Conservation (phyloP, 176 grass and related monocot species). For the Bolboschoenus planiculmis region DNA sequence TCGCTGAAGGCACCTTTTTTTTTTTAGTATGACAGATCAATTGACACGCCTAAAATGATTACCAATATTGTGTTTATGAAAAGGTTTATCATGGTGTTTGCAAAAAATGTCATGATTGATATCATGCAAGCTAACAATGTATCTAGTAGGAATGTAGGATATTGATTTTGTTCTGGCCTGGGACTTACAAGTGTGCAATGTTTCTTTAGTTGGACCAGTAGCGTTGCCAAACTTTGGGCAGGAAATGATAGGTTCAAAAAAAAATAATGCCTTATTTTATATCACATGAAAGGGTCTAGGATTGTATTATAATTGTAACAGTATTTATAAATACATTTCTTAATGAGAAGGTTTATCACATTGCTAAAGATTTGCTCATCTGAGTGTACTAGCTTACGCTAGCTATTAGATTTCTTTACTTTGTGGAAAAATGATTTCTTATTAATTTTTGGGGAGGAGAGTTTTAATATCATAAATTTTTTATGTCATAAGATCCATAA, state of each 20-base stretch:
- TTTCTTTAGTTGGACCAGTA: too few relatives aligned
- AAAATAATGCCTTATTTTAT: background rate
- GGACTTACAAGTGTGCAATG: too few relatives aligned
- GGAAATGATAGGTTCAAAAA: too few relatives aligned
- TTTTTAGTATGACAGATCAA: background rate
- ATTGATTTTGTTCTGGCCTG: background rate
- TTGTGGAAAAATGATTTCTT: background rate
- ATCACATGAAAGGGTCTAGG: background rate
- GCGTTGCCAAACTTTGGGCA: too few relatives aligned
- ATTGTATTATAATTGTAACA: background rate
- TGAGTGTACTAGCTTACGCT: too few relatives aligned
- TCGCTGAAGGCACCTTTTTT: background rate
- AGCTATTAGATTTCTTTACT: background rate
- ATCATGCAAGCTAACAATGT: background rate
- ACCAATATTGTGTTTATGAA: background rate
- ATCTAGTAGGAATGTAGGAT: background rate
- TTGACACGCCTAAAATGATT: background rate
- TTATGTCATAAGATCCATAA: too few relatives aligned
- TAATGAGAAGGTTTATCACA: too few relatives aligned
- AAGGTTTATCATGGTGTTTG: background rate
- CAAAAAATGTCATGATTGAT: conserved; percentile 1
- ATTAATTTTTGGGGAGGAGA: too few relatives aligned
- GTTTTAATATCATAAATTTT: too few relatives aligned
- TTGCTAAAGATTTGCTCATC: too few relatives aligned
- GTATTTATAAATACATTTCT: too few relatives aligned